Base-by-base conservation (phyloP, 805 yeast genomes). In the Jamesozyma rosinii region DNA sequence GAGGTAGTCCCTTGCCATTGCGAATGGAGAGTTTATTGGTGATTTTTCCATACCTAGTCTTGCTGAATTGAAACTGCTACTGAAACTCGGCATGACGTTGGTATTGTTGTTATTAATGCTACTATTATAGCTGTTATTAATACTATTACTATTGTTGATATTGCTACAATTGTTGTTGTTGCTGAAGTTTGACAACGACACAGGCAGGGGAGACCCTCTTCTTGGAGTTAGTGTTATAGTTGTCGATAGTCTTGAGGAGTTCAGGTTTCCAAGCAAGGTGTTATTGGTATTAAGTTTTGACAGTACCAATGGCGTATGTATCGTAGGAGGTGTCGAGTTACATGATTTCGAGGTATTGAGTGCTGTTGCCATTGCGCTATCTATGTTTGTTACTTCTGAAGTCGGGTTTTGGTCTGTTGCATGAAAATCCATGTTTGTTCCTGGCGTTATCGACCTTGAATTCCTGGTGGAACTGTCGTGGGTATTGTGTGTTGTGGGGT, bases 11-110 rank as follows among this genome's bases (percentile, higher is more conserved):
- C 69, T 64, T 0, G 80, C 70, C 39, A 67, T 55, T 11, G 79
- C 64, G 39, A 74, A 57, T 0, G 88, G 90, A 0, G 85, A 79
- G 1, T 79, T 69, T 2, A 68, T 56, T 3, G 84, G 87, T 0
- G 81, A 63, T 40, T 51, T 60, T 2, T 57, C 64, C 14, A 18
- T 30, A 22, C 21, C 21, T 6, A 35, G 34, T 27, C 38, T 40
- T 18, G 37, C 32, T n/a, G 26, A 29, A 21, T 2, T 21, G n/a
- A 24, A 20, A n/a, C 33, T 35, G 14, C 14, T 29, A 15, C 47
- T 38, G 11, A 41, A 51, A 29, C 48, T 47, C 48, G 49, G 57
- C 14, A 51, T 47, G 20, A 58, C 57, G 5, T 24, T 35, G 4
- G 13, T 32, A 20, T 18, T 35, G 17, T 40, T 35, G n/a, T n/a